Percentiles rank a stretch among this genome's conserved stretches.
phyloP scores from a whole-genome alignment of 225 moss, liverwort and hornwort genomes.

The Lunularia cruciata region DNA sequence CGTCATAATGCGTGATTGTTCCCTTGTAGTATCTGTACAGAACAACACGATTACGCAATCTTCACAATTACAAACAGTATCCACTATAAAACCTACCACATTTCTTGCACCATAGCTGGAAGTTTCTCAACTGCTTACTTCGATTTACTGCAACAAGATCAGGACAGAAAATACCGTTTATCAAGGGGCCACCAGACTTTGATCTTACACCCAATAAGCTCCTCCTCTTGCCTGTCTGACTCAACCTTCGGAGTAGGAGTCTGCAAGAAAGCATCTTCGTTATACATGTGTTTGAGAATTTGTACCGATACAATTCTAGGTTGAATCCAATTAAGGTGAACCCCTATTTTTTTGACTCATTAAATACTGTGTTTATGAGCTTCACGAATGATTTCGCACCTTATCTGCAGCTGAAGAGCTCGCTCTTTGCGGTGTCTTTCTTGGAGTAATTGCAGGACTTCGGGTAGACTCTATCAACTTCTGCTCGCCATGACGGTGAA shows the following conservation, averaged over 20 bases:
- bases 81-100: no score
- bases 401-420: conserved; percentile 30
- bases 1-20: conserved; percentile 59
- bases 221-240: conserved; percentile 57
- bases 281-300: no score
- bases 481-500: conserved; percentile 13
- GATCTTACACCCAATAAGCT: conserved; percentile 73
- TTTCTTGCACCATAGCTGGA: no score
- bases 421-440: conserved; percentile 49
- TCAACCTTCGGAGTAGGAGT: conserved; percentile 33
- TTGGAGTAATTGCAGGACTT: conserved; percentile 48
- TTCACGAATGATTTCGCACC: conserved; percentile 10
- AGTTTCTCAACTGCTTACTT: no score
- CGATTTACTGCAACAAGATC: background rate
- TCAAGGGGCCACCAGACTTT: conserved; percentile 99
- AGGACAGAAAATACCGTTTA: conserved; percentile 45
- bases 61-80: background rate
- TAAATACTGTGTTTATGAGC: background rate
- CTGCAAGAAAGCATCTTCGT: conserved; percentile 19
- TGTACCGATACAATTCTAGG: no score
- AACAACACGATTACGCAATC: background rate
- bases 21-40: conserved; percentile 83
- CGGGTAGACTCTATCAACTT: conserved; percentile 49
- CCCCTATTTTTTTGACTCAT: no score
- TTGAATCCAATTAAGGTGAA: background rate